Evolutionary conservation across 2,329 filamentous ascomycete species (phyloP).

Genomic region (Stagonosporopsis tanaceti): DNA sequence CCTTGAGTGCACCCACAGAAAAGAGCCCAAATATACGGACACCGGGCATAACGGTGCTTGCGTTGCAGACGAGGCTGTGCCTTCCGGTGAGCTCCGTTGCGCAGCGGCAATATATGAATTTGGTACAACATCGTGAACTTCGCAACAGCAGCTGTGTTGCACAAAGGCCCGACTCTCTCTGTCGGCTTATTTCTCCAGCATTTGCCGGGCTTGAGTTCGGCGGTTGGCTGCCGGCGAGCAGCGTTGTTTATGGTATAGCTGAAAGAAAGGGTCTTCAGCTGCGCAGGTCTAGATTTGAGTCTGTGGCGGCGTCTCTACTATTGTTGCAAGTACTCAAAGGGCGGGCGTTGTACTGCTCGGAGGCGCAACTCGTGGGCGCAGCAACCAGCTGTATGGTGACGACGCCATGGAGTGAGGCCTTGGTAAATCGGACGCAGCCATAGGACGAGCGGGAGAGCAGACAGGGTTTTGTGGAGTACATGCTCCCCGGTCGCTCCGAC

Average conservation of each 20-base stretch:
- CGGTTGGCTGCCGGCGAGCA: not conserved
- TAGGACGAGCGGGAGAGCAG: conserved; percentile 25
- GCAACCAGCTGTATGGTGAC: conserved; percentile 12
- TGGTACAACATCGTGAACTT: not conserved
- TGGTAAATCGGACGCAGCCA: conserved; percentile 23
- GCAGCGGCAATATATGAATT: not conserved
- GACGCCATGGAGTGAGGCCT: conserved; percentile 17
- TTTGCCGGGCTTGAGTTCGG: not conserved
- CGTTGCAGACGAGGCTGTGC: conserved; percentile 20
- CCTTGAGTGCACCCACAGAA: not conserved
- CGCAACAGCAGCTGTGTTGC: not conserved
- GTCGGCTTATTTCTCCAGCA: not conserved
- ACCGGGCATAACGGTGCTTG: not conserved
- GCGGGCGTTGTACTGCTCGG: conserved; percentile 6
- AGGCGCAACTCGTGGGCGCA: conserved; percentile 5
- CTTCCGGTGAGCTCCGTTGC: conserved; percentile 1
- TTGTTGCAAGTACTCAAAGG: conserved; percentile 15
- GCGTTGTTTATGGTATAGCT: not conserved
- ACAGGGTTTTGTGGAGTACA: conserved; percentile 15
- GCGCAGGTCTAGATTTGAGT: not conserved
- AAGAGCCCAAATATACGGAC: not conserved
- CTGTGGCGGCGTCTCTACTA: not conserved
- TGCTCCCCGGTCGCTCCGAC: conserved; percentile 4
- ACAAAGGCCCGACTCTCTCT: not conserved
- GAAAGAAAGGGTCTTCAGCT: not conserved